Evolutionary conservation across 31 red algal genomes (phyloP).

Genomic region (Asparagopsis taxiformis): DNA sequence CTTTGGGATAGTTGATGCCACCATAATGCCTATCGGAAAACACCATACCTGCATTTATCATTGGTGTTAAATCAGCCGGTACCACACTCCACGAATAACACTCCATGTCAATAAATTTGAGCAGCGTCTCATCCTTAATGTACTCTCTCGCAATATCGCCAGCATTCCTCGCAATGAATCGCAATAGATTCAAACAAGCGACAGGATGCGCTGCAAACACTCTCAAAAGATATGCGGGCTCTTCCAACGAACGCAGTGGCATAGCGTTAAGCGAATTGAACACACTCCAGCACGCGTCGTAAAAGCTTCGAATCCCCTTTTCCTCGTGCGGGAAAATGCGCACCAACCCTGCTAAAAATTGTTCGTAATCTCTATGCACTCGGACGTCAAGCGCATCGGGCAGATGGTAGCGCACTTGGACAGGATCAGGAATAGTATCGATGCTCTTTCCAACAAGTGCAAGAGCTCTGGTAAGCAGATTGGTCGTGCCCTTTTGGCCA

Average conservation of each 20-base stretch:
- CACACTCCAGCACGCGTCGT: slow-evolving; percentile 80
- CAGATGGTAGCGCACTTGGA: slow-evolving; percentile 86
- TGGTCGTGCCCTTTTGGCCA: slow-evolving; percentile 72
- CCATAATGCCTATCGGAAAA: slow-evolving; percentile 93
- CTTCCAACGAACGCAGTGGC: slow-evolving; percentile 78
- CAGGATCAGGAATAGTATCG: slow-evolving; percentile 82
- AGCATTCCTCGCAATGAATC: slow-evolving; percentile 75
- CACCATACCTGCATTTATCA: slow-evolving; percentile 97
- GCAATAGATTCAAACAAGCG: slow-evolving; percentile 61
- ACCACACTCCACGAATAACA: slow-evolving; percentile 86
- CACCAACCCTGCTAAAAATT: slow-evolving; percentile 60
- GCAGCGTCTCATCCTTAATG: slow-evolving; percentile 58
- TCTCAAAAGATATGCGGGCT: slow-evolving; percentile 64
- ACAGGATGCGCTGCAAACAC: slow-evolving; percentile 77
- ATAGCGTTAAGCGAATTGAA: slow-evolving; percentile 74
- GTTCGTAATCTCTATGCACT: slow-evolving; percentile 75
- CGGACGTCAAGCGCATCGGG: slow-evolving; percentile 71
- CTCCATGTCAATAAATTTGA: slow-evolving; percentile 87
- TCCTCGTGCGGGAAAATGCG: slow-evolving; percentile 63
- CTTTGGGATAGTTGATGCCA: slow-evolving; percentile 81
- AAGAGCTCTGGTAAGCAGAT: slow-evolving; percentile 79
- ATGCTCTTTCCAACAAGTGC: slow-evolving; percentile 38
- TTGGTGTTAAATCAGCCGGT: slow-evolving; percentile 78
- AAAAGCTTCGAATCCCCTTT: slow-evolving; percentile 72
- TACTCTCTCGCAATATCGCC: slow-evolving; percentile 75